These are phyloP conservation scores for Yarrowia sp. DNA, from an alignment of 805 yeast genomes.

Conservation along the genomic window DNA sequence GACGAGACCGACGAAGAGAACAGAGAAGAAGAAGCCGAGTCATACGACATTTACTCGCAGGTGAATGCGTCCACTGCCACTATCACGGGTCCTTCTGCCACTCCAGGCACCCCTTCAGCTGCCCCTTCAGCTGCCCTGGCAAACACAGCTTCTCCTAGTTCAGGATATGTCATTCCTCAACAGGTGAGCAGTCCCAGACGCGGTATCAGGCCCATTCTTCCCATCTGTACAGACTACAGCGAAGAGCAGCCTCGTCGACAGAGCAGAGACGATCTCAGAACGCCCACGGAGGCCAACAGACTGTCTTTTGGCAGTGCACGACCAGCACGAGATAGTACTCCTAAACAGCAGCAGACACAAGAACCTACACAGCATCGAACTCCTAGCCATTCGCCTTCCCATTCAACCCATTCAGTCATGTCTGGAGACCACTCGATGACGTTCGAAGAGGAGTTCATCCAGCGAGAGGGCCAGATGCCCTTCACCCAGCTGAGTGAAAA, in stretches of 20 bases:
- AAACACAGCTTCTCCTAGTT: not conserved
- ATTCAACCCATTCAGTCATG: not conserved
- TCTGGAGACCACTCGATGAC: not conserved
- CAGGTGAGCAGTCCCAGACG: not conserved
- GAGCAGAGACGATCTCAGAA: not conserved
- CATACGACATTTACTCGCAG: not conserved
- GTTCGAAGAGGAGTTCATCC: conserved; percentile 11
- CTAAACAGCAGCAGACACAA: not conserved
- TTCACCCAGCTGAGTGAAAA: conserved; percentile 12
- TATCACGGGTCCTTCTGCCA: not conserved
- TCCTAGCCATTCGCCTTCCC: not conserved
- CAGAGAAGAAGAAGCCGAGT: not conserved
- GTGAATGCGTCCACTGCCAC: not conserved
- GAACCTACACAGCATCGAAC: not conserved
- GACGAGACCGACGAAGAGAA: not conserved
- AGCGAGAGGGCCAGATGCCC: conserved; percentile 13
- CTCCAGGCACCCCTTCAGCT: too few relatives aligned
- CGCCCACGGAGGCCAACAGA: not conserved
- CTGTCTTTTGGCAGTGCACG: not conserved
- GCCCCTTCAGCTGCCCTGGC: too few relatives aligned
- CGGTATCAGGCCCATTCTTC: conserved; percentile 1
- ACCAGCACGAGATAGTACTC: not conserved
- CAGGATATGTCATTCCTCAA: not conserved
- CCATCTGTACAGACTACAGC: not conserved
- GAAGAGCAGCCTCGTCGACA: conserved; percentile 1